Evolutionary conservation across 495 filamentous ascomycete species (phyloP).

Genomic region (Neurospora africana): DNA sequence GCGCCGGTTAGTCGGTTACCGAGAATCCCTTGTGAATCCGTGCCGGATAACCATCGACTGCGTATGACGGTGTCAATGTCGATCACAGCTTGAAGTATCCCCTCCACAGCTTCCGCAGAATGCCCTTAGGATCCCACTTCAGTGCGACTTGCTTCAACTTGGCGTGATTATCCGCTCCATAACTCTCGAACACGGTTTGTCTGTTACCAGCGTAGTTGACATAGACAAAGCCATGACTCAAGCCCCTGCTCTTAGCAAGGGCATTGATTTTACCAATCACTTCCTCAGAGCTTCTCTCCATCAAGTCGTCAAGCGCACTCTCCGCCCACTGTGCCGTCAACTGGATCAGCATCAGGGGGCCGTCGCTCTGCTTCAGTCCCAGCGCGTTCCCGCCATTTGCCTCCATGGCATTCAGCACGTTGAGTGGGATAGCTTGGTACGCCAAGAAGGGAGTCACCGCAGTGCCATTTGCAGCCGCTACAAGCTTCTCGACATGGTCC

Average conservation of each 20-base stretch:
- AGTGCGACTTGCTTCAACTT: slow-evolving; percentile 24
- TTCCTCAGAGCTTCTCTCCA: slow-evolving; percentile 20
- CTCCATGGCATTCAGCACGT: slow-evolving; percentile 18
- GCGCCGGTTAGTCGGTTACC: not conserved
- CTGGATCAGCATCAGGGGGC: slow-evolving; percentile 15
- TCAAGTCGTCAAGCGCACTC: slow-evolving; percentile 8
- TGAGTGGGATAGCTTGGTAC: slow-evolving; percentile 16
- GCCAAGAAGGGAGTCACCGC: slow-evolving; percentile 5
- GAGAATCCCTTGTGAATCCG: not conserved
- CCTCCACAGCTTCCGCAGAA: slow-evolving; percentile 32
- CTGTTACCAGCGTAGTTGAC: slow-evolving; percentile 36
- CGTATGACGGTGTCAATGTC: not conserved
- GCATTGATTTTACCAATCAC: slow-evolving; percentile 22
- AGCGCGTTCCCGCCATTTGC: slow-evolving; percentile 23
- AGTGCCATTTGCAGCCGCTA: slow-evolving; percentile 2
- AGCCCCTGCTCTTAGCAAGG: slow-evolving; percentile 29
- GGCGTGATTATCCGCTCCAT: slow-evolving; percentile 28
- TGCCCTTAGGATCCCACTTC: slow-evolving; percentile 33
- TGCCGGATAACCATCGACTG: not conserved
- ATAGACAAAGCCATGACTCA: slow-evolving; percentile 47
- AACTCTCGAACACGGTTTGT: slow-evolving; percentile 35
- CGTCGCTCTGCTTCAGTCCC: slow-evolving; percentile 15
- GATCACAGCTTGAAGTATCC: slow-evolving; percentile 28
- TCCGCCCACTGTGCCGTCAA: slow-evolving; percentile 8
- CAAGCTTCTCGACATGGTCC: slow-evolving; percentile 2